Evolutionary conservation across 164 flowering plant species (phyloP), one percentile per base, ranked within the genome.

Genomic region (Cinnamomum chago): DNA sequence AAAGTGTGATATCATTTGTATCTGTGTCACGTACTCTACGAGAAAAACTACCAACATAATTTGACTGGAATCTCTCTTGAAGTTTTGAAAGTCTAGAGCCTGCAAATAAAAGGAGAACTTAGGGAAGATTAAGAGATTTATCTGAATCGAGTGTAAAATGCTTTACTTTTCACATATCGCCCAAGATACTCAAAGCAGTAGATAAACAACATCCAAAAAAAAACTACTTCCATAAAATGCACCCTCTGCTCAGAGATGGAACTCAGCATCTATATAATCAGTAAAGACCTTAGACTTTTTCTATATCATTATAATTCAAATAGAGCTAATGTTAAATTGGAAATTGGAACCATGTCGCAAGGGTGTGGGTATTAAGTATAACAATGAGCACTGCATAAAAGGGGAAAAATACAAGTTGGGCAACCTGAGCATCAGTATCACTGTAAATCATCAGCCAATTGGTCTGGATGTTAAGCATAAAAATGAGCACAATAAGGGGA

Each of bases 11-110:
- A 70, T 88, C 93, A 84, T 76, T 84, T 60, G 79, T 85, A 72
- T 90, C 90, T n/a, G 78, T 72, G 70, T 90, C 93, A 75, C 92
- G 96, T 62, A 85, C 78, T 81, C 90, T 80, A 14, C 97, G 97
- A 78, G 90, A 81, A 33, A 95, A 84, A 76, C 76, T 85, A 24
- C 96, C 94, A 74, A 86, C 88, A 82, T 90, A 92, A 82, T 90
- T 91, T 58, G 98, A 90, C 70, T 78, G 89, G 77, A 81, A 89
- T 76, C 94, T 85, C 78, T 78, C 75, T 65, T 87, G 92, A 35
- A 72, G 33, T 55, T 22, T 12, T n/a, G 12, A 24, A 76, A 82
- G 71, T 73, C 72, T 68, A 70, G 77, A 76, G 17, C 76, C 97
- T 93, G 85, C 79, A 77, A 15, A 73, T 33, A 9, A 72, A 60